These are phyloP conservation scores for Aspergillus amoenus DNA, from an alignment of 2,329 filamentous ascomycete genomes.

Conservation along the genomic window DNA sequence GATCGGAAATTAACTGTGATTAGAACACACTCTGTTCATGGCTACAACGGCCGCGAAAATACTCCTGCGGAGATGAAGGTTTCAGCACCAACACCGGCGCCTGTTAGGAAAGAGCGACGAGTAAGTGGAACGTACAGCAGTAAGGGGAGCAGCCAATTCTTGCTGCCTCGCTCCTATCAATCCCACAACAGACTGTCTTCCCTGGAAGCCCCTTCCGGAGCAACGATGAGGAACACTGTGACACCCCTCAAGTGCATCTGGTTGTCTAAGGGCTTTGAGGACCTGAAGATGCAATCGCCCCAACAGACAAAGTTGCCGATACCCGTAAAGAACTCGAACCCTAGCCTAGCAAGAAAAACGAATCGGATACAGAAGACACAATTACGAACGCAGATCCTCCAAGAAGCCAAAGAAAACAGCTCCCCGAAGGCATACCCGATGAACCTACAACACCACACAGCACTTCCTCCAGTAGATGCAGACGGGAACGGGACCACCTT, in stretches of 20 bases:
- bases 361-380: background rate
- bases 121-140: background rate
- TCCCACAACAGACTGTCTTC: background rate
- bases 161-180: background rate
- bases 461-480: background rate
- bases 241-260: background rate
- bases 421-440: background rate
- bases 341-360: background rate
- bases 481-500: background rate
- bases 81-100: background rate
- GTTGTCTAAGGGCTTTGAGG: conserved; percentile 5
- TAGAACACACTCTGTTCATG: background rate
- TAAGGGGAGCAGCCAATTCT: background rate
- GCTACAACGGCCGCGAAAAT: background rate
- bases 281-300: background rate
- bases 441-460: background rate
- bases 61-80: background rate
- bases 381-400: background rate
- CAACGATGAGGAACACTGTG: background rate
- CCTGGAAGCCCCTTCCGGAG: background rate
- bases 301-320: background rate
- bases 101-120: background rate
- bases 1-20: background rate
- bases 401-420: conserved; percentile 1
- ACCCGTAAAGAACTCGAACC: background rate